Percentiles rank a stretch among this genome's conserved stretches.
phyloP scores from a whole-genome alignment of 1,284 basidiomycete genomes.

The Ganoderma meredithae region DNA sequence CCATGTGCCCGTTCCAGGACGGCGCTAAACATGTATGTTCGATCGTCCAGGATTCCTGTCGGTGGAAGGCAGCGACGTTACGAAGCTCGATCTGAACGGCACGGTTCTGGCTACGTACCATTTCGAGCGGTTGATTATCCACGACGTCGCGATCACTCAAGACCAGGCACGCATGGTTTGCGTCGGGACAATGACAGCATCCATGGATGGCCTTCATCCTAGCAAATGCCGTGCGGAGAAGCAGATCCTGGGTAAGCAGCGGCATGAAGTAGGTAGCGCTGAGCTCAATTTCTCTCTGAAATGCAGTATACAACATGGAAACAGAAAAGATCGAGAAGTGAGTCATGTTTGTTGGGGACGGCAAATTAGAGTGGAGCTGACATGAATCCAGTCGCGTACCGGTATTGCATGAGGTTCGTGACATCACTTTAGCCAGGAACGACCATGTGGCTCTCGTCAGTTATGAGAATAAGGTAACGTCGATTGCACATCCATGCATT shows the following conservation, averaged over 20 bases:
- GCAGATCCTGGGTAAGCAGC: slow-evolving; percentile 68
- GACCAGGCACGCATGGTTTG: slow-evolving; percentile 72
- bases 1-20: too few relatives aligned
- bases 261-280: slow-evolving; percentile 12
- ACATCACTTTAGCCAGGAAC: slow-evolving; percentile 70
- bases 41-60: slow-evolving; percentile 58
- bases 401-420: slow-evolving; percentile 79
- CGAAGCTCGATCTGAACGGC: slow-evolving; percentile 61
- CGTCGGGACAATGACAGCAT: slow-evolving; percentile 72
- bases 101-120: slow-evolving; percentile 62
- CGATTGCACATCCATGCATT: slow-evolving; percentile 12
- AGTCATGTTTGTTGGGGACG: slow-evolving; percentile 28
- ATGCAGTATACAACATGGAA: slow-evolving; percentile 74
- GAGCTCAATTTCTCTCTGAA: slow-evolving; percentile 3
- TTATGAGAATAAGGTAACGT: slow-evolving; percentile 71
- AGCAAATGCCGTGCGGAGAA: slow-evolving; percentile 80
- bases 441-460: slow-evolving; percentile 73
- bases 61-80: slow-evolving; percentile 59
- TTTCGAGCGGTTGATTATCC: slow-evolving; percentile 71
- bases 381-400: slow-evolving; percentile 66
- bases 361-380: slow-evolving; percentile 10
- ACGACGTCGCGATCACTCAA: slow-evolving; percentile 77
- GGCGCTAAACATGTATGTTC: neutral
- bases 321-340: slow-evolving; percentile 73
- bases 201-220: slow-evolving; percentile 70